These are phyloP conservation scores for Fusarium sp. DNA, from an alignment of 2,329 filamentous ascomycete genomes.

Conservation along the genomic window DNA sequence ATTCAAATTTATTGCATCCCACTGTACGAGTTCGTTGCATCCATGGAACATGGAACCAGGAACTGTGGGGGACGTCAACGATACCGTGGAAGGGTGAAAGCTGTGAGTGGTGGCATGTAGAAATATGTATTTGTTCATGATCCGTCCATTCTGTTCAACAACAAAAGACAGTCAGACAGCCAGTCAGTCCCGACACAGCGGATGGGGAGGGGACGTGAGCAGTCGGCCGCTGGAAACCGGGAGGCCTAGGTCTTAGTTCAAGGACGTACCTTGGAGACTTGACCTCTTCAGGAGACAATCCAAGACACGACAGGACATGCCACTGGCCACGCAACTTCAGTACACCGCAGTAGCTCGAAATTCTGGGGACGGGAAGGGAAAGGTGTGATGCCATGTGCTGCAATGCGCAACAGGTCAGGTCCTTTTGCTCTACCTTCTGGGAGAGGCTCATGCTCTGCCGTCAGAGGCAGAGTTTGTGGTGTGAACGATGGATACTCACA, in stretches of 20 bases:
- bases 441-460: conserved; percentile 7
- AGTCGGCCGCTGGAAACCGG: conserved; percentile 31
- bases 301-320: conserved; percentile 17
- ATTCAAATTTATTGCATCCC: too few species aligned
- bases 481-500: conserved; percentile 31
- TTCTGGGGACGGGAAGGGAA: conserved; percentile 43
- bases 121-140: background rate
- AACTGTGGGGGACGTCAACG: conserved; percentile 22
- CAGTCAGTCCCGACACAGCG: conserved; percentile 23
- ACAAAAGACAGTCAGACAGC: background rate
- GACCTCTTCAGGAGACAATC: conserved; percentile 26
- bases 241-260: conserved; percentile 22
- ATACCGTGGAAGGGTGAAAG: conserved; percentile 5
- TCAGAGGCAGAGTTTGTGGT: conserved; percentile 21
- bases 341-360: conserved; percentile 26
- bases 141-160: background rate
- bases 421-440: conserved; percentile 27
- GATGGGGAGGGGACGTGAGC: conserved; percentile 12
- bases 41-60: conserved; percentile 18
- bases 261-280: conserved; percentile 16
- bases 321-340: conserved; percentile 24
- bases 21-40: conserved; percentile 37
- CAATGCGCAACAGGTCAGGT: conserved; percentile 19
- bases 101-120: conserved; percentile 14
- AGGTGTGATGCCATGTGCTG: conserved; percentile 26